A percentile compares a stretch with the other conserved stretches of the same genome.
These are phyloP conservation scores for Tilletia indica DNA, from an alignment of 1,284 basidiomycete genomes.

Conservation along the genomic window DNA sequence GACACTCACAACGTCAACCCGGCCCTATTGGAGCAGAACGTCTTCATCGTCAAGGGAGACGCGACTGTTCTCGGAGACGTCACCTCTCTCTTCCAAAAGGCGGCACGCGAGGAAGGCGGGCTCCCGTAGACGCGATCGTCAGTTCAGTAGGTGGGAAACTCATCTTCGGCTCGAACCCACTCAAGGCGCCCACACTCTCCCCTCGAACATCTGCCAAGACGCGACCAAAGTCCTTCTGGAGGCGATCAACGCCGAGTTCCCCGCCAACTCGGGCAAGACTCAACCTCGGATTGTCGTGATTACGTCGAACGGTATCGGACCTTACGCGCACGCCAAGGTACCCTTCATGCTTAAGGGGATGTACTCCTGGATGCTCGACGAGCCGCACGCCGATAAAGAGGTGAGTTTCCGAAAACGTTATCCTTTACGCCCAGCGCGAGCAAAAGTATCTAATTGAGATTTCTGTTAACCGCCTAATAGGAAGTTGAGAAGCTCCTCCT, in stretches of 20 bases:
- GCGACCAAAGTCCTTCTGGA: not conserved
- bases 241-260: not conserved
- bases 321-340: not conserved
- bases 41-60: slow-evolving; percentile 4
- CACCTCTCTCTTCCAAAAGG: not conserved
- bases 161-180: not conserved
- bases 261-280: not conserved
- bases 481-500: not conserved
- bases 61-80: not conserved
- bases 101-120: not conserved
- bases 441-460: too few species aligned
- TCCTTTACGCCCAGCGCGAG: not conserved
- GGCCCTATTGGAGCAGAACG: not conserved
- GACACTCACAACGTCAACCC: not conserved
- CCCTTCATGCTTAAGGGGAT: not conserved
- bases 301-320: not conserved
- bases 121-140: not conserved
- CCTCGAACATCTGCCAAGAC: not conserved
- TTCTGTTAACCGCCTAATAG: too few species aligned
- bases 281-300: not conserved
- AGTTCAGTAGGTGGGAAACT: slow-evolving; percentile 4
- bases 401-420: not conserved
- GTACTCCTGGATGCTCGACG: slow-evolving; percentile 8
- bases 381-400: slow-evolving; percentile 10
- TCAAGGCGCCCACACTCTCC: not conserved